Percentiles rank a stretch among this genome's conserved stretches.
Conservation (phyloP, 768 basidiomycete genomes). For the Nevesoporus exiguus region DNA sequence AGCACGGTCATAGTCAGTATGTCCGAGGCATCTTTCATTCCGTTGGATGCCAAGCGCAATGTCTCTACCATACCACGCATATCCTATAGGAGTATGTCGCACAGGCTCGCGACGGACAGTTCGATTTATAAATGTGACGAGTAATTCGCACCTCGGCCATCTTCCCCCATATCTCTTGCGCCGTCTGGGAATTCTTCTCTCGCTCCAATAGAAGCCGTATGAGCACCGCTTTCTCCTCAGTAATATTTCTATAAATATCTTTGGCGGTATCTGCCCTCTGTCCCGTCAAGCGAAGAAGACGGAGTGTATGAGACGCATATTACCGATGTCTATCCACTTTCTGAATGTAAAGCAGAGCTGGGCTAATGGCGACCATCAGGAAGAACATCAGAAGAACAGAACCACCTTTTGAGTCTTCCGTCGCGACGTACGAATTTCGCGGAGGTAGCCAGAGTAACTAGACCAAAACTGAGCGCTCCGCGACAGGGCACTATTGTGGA, state of each 20-base stretch:
- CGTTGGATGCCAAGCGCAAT: slow-evolving; percentile 17
- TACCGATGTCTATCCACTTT: slow-evolving; percentile 74
- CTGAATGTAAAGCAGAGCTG: slow-evolving; percentile 75
- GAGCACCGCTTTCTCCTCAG: slow-evolving; percentile 52
- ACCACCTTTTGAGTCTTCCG: slow-evolving; percentile 1
- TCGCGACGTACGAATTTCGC: slow-evolving; percentile 64
- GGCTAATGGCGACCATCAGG: slow-evolving; percentile 40
- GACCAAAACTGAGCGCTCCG: slow-evolving; percentile 84
- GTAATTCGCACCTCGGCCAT: slow-evolving; percentile 22
- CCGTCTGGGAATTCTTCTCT: slow-evolving; percentile 36
- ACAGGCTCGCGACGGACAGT: background rate
- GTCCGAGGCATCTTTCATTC: slow-evolving; percentile 24
- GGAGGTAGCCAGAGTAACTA: slow-evolving; percentile 78
- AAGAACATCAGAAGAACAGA: slow-evolving; percentile 9
- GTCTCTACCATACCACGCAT: slow-evolving; percentile 25
- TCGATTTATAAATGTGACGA: background rate
- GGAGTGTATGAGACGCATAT: slow-evolving; percentile 7
- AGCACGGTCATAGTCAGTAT: slow-evolving; percentile 9
- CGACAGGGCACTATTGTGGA: slow-evolving; percentile 54
- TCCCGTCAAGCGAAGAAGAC: slow-evolving; percentile 8
- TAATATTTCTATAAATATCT: slow-evolving; percentile 64
- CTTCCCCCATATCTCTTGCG: slow-evolving; percentile 31
- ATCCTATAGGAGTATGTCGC: slow-evolving; percentile 21
- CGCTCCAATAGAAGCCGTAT: slow-evolving; percentile 44
- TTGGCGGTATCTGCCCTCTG: slow-evolving; percentile 52